phyloP scores from a whole-genome alignment of 371 early-diverging fungal genomes.

The Nematocida sp. region DNA sequence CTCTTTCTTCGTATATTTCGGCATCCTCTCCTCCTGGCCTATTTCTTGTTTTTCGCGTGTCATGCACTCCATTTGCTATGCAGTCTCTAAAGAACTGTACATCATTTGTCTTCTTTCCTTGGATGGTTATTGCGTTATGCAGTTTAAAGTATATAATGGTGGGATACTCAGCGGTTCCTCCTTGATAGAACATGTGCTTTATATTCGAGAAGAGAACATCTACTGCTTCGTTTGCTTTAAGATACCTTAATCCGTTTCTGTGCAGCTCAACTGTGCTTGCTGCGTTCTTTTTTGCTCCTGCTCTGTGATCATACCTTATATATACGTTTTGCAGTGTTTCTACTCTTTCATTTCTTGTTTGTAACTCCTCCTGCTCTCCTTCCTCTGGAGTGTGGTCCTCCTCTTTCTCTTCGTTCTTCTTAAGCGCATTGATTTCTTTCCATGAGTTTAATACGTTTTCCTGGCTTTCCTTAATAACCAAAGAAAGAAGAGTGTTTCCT shows the following conservation, averaged over 20 bases:
- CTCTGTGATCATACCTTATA: constrained; percentile 85
- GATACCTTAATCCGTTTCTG: constrained; percentile 67
- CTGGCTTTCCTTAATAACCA: constrained; percentile 60
- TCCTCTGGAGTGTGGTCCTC: constrained; percentile 32
- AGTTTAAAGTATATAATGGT: constrained; percentile 90
- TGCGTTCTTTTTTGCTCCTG: constrained; percentile 73
- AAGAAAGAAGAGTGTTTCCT: constrained; percentile 36
- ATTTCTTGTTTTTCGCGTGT: constrained; percentile 82
- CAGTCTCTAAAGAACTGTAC: constrained; percentile 97
- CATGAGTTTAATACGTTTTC: constrained; percentile 72
- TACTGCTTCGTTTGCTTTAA: constrained; percentile 68
- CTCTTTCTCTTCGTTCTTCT: constrained; percentile 54
- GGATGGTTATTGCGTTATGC: constrained; percentile 86
- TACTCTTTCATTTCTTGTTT: constrained; percentile 37
- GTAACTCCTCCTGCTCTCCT: constrained; percentile 61
- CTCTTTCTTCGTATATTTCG: constrained; percentile 93
- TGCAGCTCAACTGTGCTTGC: constrained; percentile 70
- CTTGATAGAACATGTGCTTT: constrained; percentile 92
- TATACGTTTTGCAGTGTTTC: constrained; percentile 71
- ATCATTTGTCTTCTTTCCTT: constrained; percentile 84
- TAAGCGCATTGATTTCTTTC: constrained; percentile 62
- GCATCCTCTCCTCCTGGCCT: constrained; percentile 70
- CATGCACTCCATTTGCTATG: constrained; percentile 83
- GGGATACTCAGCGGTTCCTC: constrained; percentile 86
- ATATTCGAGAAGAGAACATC: constrained; percentile 86